Base-by-base conservation (phyloP, 257 asterid species). In the Vinca minor region DNA sequence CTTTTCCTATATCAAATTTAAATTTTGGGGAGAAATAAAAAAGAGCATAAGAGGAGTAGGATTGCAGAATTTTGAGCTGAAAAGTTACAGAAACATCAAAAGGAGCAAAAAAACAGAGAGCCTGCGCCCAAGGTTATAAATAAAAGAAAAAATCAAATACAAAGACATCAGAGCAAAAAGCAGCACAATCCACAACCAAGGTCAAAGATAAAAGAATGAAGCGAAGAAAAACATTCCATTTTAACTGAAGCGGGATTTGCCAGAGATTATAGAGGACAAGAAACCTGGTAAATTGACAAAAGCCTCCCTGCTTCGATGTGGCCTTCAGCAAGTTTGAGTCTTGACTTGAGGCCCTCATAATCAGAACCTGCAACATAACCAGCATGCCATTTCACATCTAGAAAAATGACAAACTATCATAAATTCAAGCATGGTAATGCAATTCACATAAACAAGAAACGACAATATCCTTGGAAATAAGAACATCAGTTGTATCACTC, bases 281-380 rank as follows among this genome's bases (percentile, higher is more conserved):
- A 26, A 59, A 86, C 99, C 94, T 93, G 97, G 79, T 93, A 93
- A 73, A 80, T 68, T 29, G 91, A 69, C 77, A 93, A 77, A 65
- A 93, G 75, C 67, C 99, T 79, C 71, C 97, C 97, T 36, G 97
- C 95, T 84, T 93, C 99, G 73, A 89, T 64, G 68, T 89, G 99
- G 63, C 92, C 87, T 78, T 89, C 97, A 12, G 96, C 87, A 68
- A 79, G 88, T 90, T 77, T 81, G 60, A 87, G 63, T 69, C 89
- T 83, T 62, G 78, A 71, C 71, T 78, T 85, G 72, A 84, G 81
- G 63, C 66, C 79, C 69, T 73, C 93, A 71, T 73, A 79, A 68
- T 74, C 85, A 62, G 63, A 69, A 65, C 81, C 94, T 88, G 86
- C 55, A 56, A 76, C 38, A 69, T 49, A 68, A 36, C 54, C 64